Evolutionary conservation across 116 monocot genomes (phyloP).

Genomic region (Trichopus zeylanicus): DNA sequence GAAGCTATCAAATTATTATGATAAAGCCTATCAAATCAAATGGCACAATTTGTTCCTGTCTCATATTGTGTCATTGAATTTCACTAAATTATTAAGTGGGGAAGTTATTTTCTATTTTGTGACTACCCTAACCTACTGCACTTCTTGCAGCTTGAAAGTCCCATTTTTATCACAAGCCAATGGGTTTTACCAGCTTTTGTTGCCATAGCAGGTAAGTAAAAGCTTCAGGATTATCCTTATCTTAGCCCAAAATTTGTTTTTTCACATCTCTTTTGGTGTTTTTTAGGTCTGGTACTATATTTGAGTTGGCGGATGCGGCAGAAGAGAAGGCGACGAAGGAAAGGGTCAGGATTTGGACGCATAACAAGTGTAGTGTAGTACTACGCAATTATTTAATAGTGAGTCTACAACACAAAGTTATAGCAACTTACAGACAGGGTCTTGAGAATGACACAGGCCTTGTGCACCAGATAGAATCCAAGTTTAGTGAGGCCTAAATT

Average conservation of each 20-base stretch:
- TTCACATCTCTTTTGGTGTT: not conserved
- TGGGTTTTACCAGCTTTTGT: slow-evolving; percentile 72
- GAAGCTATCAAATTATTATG: no score
- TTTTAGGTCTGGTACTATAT: slow-evolving; percentile 58
- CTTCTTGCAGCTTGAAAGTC: slow-evolving; percentile 59
- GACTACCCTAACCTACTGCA: not conserved
- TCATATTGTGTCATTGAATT: no score
- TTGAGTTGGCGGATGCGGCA: slow-evolving; percentile 77
- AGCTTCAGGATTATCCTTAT: not conserved
- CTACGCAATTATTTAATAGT: not conserved
- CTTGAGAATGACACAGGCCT: not conserved
- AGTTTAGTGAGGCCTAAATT: no score
- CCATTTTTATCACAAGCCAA: slow-evolving; percentile 46
- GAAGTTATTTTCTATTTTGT: no score
- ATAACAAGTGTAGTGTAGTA: slow-evolving; percentile 33
- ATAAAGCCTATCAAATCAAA: no score
- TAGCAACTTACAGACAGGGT: not conserved
- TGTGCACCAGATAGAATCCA: no score
- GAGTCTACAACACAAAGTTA: not conserved
- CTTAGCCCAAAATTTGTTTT: not conserved
- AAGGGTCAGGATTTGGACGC: slow-evolving; percentile 37
- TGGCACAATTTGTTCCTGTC: no score
- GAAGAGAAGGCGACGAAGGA: slow-evolving; percentile 60
- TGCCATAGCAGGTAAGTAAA: slow-evolving; percentile 52
- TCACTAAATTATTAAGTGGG: no score